Evolutionary conservation across 257 asterid genomes (phyloP).

Genomic region (Plantago elongata): DNA sequence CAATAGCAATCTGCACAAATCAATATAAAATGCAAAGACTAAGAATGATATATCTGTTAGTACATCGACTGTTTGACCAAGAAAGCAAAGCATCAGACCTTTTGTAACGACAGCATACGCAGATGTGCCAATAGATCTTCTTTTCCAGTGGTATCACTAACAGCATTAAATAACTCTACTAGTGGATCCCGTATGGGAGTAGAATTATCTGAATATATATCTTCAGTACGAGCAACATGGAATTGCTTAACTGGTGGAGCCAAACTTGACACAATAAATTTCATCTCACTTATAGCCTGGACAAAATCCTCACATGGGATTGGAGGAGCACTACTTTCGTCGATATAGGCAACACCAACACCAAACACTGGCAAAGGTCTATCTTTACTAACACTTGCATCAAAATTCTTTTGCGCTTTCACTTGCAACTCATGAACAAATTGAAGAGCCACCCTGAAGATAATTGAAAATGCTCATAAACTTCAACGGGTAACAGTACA

Average conservation of each 20-base stretch:
- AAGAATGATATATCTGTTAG: neutral
- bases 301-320: conserved; percentile 33
- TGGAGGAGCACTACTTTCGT: conserved; percentile 41
- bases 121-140: conserved; percentile 43
- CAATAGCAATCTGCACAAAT: conserved; percentile 58
- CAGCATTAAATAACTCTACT: conserved; percentile 39
- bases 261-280: conserved; percentile 43
- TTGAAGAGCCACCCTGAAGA: conserved; percentile 89
- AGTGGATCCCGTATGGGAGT: conserved; percentile 42
- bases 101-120: conserved; percentile 56
- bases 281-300: conserved; percentile 50
- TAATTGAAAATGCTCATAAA: conserved; percentile 9
- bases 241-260: conserved; percentile 64
- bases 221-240: conserved; percentile 50
- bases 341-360: conserved; percentile 79
- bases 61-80: conserved; percentile 15
- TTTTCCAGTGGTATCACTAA: conserved; percentile 56
- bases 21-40: conserved; percentile 6
- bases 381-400: conserved; percentile 87
- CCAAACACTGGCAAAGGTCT: conserved; percentile 76
- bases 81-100: conserved; percentile 40
- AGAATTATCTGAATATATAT: conserved; percentile 43
- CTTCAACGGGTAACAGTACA: neutral
- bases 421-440: conserved; percentile 86
- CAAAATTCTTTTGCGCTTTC: conserved; percentile 73